phyloP scores from a whole-genome alignment of 208 protist species.

The Naegleria gruberi region DNA sequence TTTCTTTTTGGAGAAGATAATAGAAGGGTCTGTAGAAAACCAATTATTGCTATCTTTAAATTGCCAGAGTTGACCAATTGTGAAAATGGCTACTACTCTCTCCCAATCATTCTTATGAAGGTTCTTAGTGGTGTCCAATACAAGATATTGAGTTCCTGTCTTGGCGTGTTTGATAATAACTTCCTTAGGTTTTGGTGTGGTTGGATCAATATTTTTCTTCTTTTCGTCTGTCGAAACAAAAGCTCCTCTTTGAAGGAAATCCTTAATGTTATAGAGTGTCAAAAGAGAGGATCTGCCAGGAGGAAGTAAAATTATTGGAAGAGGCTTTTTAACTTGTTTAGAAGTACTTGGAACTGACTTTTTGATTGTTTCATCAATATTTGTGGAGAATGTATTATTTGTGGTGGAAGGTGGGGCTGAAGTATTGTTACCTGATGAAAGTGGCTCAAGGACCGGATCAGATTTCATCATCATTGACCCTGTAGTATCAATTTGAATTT shows the following conservation, averaged over 20 bases:
- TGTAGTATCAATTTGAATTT: neutral
- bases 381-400: neutral
- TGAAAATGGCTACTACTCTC: neutral
- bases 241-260: neutral
- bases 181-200: neutral
- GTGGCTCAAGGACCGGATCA: no score
- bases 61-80: conserved; percentile 5
- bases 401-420: neutral
- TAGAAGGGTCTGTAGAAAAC: neutral
- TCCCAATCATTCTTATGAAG: neutral
- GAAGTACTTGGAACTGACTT: neutral
- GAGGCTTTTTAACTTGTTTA: neutral
- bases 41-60: conserved; percentile 1
- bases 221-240: neutral
- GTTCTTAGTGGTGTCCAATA: neutral
- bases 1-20: neutral
- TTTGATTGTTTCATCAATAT: no score
- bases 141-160: neutral
- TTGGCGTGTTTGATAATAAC: neutral
- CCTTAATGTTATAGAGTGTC: neutral
- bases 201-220: neutral
- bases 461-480: neutral
- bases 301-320: conserved; percentile 13
- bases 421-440: no score
- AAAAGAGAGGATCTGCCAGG: neutral